phyloP scores from a whole-genome alignment of 2,329 filamentous ascomycete genomes.

The Arthrobotrys sphaeroides region DNA sequence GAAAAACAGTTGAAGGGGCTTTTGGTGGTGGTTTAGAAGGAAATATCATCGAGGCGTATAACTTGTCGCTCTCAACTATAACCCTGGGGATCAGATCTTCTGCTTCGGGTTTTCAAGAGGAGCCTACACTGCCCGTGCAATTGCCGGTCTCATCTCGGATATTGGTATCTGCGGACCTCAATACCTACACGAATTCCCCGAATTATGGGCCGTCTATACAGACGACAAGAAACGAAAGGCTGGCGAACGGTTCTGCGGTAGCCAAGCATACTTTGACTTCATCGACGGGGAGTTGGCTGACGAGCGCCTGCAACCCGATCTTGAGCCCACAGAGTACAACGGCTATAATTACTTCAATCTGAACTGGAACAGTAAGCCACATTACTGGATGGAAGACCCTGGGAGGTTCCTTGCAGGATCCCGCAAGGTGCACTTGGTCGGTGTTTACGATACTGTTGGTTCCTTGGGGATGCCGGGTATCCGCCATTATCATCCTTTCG shows the following conservation, averaged over 20 bases:
- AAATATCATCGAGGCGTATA: constrained; percentile 71
- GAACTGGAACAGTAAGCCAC: background rate
- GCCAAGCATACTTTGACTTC: constrained; percentile 25
- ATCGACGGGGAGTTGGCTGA: constrained; percentile 14
- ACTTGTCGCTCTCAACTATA: constrained; percentile 71
- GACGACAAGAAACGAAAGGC: background rate
- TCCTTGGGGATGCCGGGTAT: constrained; percentile 63
- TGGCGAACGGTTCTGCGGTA: constrained; percentile 19
- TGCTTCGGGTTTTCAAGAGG: constrained; percentile 68
- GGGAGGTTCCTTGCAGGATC: background rate
- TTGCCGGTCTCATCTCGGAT: constrained; percentile 66
- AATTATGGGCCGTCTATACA: constrained; percentile 23
- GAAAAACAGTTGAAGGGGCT: background rate
- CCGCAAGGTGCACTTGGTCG: constrained; percentile 57
- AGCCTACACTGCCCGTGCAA: constrained; percentile 68
- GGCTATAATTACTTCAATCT: constrained; percentile 4
- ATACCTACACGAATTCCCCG: constrained; percentile 30
- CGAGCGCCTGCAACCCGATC: background rate
- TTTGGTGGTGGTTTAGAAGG: constrained; percentile 55
- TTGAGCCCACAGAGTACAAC: background rate
- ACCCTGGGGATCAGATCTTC: constrained; percentile 67
- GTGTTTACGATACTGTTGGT: constrained; percentile 65
- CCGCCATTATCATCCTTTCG: constrained; percentile 1
- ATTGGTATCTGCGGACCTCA: constrained; percentile 17
- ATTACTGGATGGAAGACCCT: background rate